phyloP scores from a whole-genome alignment of 768 basidiomycete species.

The Kwoniella dendrophila region DNA sequence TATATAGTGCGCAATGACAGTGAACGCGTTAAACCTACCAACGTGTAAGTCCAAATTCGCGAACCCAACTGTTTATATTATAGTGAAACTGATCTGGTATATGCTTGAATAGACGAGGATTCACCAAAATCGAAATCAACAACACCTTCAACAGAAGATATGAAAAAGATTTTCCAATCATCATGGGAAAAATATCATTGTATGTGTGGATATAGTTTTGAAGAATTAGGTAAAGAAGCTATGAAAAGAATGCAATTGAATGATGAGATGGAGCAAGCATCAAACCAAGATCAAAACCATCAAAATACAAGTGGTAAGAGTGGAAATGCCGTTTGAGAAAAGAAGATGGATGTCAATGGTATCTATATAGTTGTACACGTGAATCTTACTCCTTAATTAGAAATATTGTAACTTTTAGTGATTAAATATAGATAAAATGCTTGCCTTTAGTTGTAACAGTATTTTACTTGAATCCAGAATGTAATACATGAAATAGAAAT shows the following conservation, averaged over 20 bases:
- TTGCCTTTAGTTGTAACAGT: too few relatives aligned
- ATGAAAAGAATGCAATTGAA: conserved; percentile 34
- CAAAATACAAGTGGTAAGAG: neutral
- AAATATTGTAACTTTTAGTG: neutral
- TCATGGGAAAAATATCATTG: conserved; percentile 31
- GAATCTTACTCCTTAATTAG: conserved; percentile 4
- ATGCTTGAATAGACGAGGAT: neutral
- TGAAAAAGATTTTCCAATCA: conserved; percentile 33
- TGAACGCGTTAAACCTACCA: conserved; percentile 30
- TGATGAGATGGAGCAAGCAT: conserved; percentile 23
- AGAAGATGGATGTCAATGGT: neutral
- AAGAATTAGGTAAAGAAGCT: conserved; percentile 42
- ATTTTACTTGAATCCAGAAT: too few relatives aligned
- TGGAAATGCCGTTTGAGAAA: neutral
- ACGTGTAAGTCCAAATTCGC: conserved; percentile 28
- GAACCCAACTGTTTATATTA: neutral
- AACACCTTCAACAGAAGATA: conserved; percentile 19
- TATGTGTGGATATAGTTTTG: conserved; percentile 43
- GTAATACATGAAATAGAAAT: neutral
- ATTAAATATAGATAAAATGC: neutral
- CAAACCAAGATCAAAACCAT: neutral
- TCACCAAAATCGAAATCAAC: conserved; percentile 18
- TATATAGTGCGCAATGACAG: conserved; percentile 29
- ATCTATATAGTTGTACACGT: neutral
- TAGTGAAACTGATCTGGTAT: neutral